These are phyloP conservation scores for Nannochloropsis gaditana DNA, from an alignment of 108 stramenopile genomes.

Conservation along the genomic window DNA sequence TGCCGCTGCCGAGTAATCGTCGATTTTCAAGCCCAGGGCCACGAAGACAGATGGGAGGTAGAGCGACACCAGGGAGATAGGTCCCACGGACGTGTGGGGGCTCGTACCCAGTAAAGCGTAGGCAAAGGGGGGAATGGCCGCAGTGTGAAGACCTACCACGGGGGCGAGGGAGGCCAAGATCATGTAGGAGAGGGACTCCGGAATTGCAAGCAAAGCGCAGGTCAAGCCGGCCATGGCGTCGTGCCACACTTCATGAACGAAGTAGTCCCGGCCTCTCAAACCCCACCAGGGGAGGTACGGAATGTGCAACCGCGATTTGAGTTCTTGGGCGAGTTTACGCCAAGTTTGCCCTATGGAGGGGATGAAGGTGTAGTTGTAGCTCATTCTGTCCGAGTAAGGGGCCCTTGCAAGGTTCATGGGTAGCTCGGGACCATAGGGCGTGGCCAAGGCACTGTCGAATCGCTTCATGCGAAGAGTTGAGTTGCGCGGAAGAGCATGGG, in stretches of 20 bases:
- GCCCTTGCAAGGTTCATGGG: not conserved
- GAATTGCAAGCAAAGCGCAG: not conserved
- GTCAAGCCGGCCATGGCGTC: slow-evolving; percentile 14
- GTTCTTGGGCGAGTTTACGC: not conserved
- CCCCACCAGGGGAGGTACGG: slow-evolving; percentile 14
- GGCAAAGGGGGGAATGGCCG: not conserved
- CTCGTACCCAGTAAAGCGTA: not conserved
- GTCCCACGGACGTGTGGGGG: not conserved
- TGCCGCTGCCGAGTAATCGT: not conserved
- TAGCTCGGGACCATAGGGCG: not conserved
- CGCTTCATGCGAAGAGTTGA: too few species aligned
- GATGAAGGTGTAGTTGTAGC: not conserved
- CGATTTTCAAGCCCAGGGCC: not conserved
- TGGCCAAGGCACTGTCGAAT: not conserved
- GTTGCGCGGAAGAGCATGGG: not conserved
- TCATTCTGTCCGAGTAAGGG: not conserved
- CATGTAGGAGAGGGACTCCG: not conserved
- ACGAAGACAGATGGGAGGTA: not conserved
- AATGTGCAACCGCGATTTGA: not conserved
- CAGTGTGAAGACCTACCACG: not conserved
- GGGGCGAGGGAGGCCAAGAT: not conserved
- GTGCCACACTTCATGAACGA: not conserved
- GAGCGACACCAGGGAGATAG: not conserved
- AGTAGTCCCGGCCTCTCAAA: not conserved
- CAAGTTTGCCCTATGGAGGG: not conserved